These are phyloP conservation scores for Pinus taeda DNA, from an alignment of 75 land plant species.

Conservation along the genomic window DNA sequence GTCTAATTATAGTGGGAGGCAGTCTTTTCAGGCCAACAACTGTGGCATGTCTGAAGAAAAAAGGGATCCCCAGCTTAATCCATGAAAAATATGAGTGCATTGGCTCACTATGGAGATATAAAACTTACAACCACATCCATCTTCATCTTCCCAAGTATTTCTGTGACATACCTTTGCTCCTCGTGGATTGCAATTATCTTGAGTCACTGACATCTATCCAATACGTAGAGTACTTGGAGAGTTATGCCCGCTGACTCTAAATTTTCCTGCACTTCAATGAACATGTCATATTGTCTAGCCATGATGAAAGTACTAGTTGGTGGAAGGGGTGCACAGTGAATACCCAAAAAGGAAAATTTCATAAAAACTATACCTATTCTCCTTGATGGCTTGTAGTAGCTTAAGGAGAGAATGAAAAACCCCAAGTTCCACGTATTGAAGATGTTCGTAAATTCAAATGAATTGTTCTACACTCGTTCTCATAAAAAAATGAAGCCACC, in stretches of 20 bases:
- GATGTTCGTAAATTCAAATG: constrained; percentile 45
- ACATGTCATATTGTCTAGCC: constrained; percentile 26
- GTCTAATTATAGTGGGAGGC: constrained; percentile 67
- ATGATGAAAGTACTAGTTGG: constrained; percentile 9
- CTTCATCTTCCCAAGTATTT: constrained; percentile 59
- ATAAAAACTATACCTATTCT: constrained; percentile 14
- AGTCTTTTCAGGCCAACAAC: constrained; percentile 71
- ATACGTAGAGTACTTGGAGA: constrained; percentile 49
- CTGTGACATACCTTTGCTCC: constrained; percentile 48
- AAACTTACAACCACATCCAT: constrained; percentile 46
- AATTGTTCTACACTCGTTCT: constrained; percentile 40
- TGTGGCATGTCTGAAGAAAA: constrained; percentile 53
- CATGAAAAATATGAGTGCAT: constrained; percentile 57
- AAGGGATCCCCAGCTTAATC: constrained; percentile 36
- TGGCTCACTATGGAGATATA: constrained; percentile 48
- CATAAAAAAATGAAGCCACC: constrained; percentile 42
- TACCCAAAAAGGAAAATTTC: neutral
- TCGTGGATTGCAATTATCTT: constrained; percentile 29
- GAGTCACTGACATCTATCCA: constrained; percentile 22
- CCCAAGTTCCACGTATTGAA: constrained; percentile 33
- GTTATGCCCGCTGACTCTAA: constrained; percentile 31
- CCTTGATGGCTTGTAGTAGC: constrained; percentile 69
- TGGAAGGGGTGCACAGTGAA: constrained; percentile 24
- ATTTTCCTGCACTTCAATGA: constrained; percentile 28
- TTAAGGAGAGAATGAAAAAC: constrained; percentile 60